phyloP scores from a whole-genome alignment of 2,329 filamentous ascomycete genomes.

The Aspergillus sp. region DNA sequence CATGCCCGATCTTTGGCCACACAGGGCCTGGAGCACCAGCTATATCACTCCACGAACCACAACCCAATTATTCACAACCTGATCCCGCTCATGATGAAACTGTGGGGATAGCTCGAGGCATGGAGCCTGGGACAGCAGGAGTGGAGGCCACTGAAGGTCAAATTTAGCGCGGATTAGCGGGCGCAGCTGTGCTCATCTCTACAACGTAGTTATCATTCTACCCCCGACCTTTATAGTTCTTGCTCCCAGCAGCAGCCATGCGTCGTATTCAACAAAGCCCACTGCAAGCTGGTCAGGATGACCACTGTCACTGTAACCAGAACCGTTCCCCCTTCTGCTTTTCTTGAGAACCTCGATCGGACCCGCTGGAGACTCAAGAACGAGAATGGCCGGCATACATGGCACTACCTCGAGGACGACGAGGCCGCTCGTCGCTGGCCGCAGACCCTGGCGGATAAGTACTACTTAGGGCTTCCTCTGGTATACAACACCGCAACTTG shows the following conservation, averaged over 20 bases:
- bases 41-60: too few relatives aligned
- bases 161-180: conserved; percentile 1
- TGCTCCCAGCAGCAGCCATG: not conserved
- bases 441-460: conserved; percentile 82
- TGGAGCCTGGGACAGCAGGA: too few relatives aligned
- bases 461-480: conserved; percentile 74
- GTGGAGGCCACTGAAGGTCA: not conserved
- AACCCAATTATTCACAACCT: too few relatives aligned
- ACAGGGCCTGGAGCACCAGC: too few relatives aligned
- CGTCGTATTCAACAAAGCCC: not conserved
- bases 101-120: too few relatives aligned
- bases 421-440: conserved; percentile 75
- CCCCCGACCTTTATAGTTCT: not conserved
- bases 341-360: conserved; percentile 1
- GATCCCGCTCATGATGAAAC: too few relatives aligned
- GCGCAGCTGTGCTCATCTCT: conserved; percentile 6
- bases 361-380: conserved; percentile 75
- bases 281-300: not conserved
- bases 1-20: too few relatives aligned
- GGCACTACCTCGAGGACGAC: conserved; percentile 82
- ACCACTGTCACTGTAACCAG: not conserved
- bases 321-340: not conserved
- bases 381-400: conserved; percentile 82
- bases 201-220: conserved; percentile 11
- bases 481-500: conserved; percentile 48